Conservation (phyloP, 805 yeast species). For the Teunomyces kruisii region DNA sequence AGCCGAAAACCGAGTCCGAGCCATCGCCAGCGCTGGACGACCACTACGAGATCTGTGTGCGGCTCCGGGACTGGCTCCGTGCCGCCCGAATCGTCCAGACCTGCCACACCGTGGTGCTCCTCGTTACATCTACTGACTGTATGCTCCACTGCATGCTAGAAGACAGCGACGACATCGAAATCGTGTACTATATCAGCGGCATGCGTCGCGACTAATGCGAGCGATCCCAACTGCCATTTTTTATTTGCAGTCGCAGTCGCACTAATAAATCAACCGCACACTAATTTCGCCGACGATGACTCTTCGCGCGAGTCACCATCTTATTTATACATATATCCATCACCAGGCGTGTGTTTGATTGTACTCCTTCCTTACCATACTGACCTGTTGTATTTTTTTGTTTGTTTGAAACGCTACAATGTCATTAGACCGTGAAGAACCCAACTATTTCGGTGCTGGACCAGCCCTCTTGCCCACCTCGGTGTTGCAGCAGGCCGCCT, state of each 20-base stretch:
- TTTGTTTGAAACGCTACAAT: neutral
- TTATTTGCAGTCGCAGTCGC: neutral
- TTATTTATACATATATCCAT: neutral
- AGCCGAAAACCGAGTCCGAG: conserved; percentile 19
- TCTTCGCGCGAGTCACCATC: conserved; percentile 1
- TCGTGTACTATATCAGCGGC: conserved; percentile 59
- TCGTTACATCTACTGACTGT: conserved; percentile 56
- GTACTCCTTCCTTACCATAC: no score
- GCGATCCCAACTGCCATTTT: neutral
- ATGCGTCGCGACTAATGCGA: neutral
- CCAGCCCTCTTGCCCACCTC: conserved; percentile 88
- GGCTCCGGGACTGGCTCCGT: conserved; percentile 65
- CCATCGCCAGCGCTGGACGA: conserved; percentile 9
- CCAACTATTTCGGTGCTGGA: conserved; percentile 95
- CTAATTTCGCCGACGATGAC: neutral
- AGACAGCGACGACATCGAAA: conserved; percentile 61
- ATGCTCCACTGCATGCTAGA: conserved; percentile 68
- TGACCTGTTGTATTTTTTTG: no score
- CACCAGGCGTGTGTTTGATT: neutral
- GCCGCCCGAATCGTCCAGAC: conserved; percentile 61
- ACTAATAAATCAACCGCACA: neutral
- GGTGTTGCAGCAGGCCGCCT: conserved; percentile 86
- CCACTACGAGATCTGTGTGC: conserved; percentile 46
- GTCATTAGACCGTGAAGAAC: conserved; percentile 62
- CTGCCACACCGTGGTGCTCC: conserved; percentile 60